Base-by-base conservation (phyloP, 1,139 yeast genomes). In the Yamadazyma atmosphaerica region DNA sequence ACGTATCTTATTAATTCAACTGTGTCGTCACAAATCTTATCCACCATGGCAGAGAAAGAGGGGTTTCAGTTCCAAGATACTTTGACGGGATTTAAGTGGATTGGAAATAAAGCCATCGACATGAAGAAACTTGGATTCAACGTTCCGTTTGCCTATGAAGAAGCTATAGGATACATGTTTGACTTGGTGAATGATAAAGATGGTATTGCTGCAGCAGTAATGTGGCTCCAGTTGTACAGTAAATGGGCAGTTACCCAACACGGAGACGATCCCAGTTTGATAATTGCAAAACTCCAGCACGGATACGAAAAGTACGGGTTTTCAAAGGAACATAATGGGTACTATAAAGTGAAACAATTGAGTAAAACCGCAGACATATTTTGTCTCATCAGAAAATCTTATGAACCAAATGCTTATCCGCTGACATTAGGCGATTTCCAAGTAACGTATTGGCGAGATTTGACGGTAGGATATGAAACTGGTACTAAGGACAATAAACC, bases 1-100 rank as follows among this genome's bases (percentile, higher is more conserved):
- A 63, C 79, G 9, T 89, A 81, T 39, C 61, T 92, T 60, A 61
- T 92, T 28, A 88, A 86, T 54, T 89, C 98, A 0, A 89, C 98
- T 0, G 98, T 92, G 0, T 88, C 96, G 0, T 86, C 96, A 4
- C 95, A 86, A 53, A 75, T 89, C 62, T 70, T 89, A 40, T 63
- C 68, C n/a, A 66, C 81, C 3, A 79, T 90, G 81, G 94, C 96
- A 0, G 57, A 68, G 3, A 56, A 56, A 9, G 72, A 78, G 39
- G 84, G 84, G 0, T 83, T 85, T 56, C 68, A 77, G 34, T 86
- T 73, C 60, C 74, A 68, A 33, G 98, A 92, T 45, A 90, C 98
- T 0, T 68, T 92, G 38, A 92, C 98, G 1, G 98, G 98, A 1
- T 92, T 92, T 68, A 92, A 92, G 62, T 92, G 98, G 98, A 85